Base-by-base conservation (phyloP, 2,329 filamentous ascomycete genomes). In the Rutstroemia sp. region DNA sequence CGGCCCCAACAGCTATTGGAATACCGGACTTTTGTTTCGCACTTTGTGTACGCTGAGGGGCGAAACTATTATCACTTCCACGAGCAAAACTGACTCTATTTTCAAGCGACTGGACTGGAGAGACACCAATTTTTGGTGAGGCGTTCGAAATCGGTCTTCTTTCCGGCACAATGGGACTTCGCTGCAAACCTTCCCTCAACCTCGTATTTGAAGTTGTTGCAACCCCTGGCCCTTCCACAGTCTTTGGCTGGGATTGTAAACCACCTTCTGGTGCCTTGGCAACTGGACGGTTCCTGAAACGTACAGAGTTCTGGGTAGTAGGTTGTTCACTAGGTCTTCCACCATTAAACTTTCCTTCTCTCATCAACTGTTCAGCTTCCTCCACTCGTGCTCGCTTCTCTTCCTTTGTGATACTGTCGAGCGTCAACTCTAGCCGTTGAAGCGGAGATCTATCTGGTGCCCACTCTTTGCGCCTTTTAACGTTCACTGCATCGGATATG, bases 401-500 rank as follows among this genome's bases (percentile, higher is more conserved):
- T 73, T 96, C 92, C 71, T 96, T 97, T 71, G 88, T 96, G 71
- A 96, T 92, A 73, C 88, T 91, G 71, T 87, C 88, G 67, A 97
- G 80, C 66, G 90, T 94, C 67, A 89, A 83, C 75, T 99, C 92
- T 63, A 99, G 81, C 75, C 87, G 94, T 72, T 99, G 92, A 52
- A 99, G 79, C 52, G 95, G 94, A 61, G 92, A 97, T 66, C 88
- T 84, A 70, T 95, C 87, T 57, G 86, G 80, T 67, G 92, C 88
- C 73, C 88, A 84, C 74, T 78, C 76, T 76, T 75, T 80, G 56
- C 76, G 62, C 56, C 61, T 74, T 63, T 75, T 73, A 44, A 54
- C 58, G 37, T 66, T 67, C 19, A 58, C 56, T 19, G 47, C 53
- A 58, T 68, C 63, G 18, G 64, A 58, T 71, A 68, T 52, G 71